These are phyloP conservation scores for Euphorbia schlechtendalii DNA, from an alignment of 441 rosid species.

Conservation along the genomic window DNA sequence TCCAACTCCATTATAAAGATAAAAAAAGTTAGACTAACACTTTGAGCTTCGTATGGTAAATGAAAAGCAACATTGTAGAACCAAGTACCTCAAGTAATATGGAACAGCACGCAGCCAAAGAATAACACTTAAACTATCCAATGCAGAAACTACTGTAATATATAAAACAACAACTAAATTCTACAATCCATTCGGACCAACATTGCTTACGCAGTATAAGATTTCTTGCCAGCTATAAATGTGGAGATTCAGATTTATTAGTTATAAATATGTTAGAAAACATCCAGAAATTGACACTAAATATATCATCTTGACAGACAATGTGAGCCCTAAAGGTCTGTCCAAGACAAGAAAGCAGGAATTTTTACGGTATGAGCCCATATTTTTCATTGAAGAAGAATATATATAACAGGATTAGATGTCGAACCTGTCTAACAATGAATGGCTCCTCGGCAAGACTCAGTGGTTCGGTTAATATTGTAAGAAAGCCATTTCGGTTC, in stretches of 20 bases:
- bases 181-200: not conserved
- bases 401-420: slow-evolving; percentile 6
- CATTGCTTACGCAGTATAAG: not conserved
- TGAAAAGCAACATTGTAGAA: not conserved
- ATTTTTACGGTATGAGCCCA: not conserved
- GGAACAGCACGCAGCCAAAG: not conserved
- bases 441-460: slow-evolving; percentile 79
- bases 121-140: not conserved
- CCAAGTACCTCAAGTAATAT: not conserved
- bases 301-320: not conserved
- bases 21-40: not conserved
- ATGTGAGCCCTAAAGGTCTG: not conserved
- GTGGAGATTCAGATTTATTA: not conserved
- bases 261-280: not conserved
- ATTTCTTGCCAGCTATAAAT: not conserved
- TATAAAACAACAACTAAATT: not conserved
- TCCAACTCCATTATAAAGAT: not conserved
- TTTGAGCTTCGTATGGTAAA: not conserved
- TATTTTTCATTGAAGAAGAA: not conserved
- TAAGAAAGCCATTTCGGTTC: slow-evolving; percentile 77
- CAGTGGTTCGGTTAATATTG: slow-evolving; percentile 71
- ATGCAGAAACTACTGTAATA: not conserved
- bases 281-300: not conserved
- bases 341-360: not conserved
- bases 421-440: slow-evolving; percentile 85